These are phyloP conservation scores for Trypanosoma theileri DNA, from an alignment of 208 protist species.

Conservation along the genomic window DNA sequence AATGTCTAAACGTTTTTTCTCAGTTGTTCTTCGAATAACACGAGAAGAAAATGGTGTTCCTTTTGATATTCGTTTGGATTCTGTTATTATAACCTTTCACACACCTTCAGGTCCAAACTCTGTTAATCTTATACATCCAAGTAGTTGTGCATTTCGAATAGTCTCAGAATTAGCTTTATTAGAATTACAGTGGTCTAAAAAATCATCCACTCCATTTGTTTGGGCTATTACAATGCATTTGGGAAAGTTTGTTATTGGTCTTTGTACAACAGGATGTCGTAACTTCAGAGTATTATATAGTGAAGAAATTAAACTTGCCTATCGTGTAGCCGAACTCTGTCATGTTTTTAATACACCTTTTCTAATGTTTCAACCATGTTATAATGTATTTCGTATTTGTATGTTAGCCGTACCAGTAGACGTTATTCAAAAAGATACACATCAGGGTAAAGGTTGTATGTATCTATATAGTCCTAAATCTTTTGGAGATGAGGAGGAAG, in stretches of 20 bases:
- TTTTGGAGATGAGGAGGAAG: constrained; percentile 1
- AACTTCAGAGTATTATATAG: constrained; percentile 21
- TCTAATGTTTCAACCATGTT: constrained; percentile 32
- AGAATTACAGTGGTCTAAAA: background rate
- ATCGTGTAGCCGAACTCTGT: constrained; percentile 32
- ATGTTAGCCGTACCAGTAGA: constrained; percentile 27
- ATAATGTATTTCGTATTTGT: constrained; percentile 26
- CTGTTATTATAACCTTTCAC: constrained; percentile 42
- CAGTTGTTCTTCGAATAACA: constrained; percentile 27
- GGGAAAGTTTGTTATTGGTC: constrained; percentile 24
- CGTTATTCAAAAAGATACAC: constrained; percentile 22
- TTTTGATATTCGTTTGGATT: constrained; percentile 41
- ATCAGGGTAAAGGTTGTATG: constrained; percentile 6
- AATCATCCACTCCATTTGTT: constrained; percentile 20
- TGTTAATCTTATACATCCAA: constrained; percentile 25
- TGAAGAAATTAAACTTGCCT: constrained; percentile 32
- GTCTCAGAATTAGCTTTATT: constrained; percentile 24
- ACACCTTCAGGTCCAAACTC: constrained; percentile 30
- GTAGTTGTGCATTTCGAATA: constrained; percentile 24
- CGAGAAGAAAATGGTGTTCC: constrained; percentile 25
- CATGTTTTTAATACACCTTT: constrained; percentile 28
- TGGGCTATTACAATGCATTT: constrained; percentile 42
- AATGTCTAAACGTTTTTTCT: constrained; percentile 32
- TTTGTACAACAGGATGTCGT: constrained; percentile 1
- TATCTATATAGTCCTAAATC: constrained; percentile 23